These are phyloP conservation scores for Clarireedia homoeocarpa DNA, from an alignment of 2,329 filamentous ascomycete genomes.

Conservation along the genomic window DNA sequence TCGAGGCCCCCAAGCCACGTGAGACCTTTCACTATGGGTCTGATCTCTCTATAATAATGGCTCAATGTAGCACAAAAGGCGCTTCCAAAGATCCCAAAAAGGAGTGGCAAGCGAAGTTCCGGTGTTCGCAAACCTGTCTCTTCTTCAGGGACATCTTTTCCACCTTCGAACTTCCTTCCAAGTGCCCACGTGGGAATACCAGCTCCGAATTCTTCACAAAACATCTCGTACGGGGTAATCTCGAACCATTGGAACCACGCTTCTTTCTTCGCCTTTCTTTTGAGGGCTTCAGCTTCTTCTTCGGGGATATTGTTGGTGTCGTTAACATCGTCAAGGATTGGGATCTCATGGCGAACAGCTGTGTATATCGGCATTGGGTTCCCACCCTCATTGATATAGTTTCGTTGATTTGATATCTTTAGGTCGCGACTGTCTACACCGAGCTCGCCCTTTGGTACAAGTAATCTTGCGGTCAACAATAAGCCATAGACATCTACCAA, in stretches of 20 bases:
- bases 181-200: conserved; percentile 94
- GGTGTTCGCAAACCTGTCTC: conserved; percentile 66
- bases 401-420: conserved; percentile 81
- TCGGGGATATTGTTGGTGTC: conserved; percentile 31
- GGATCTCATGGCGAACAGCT: conserved; percentile 91
- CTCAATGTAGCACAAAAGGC: conserved; percentile 93
- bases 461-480: conserved; percentile 71
- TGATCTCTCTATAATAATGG: conserved; percentile 91
- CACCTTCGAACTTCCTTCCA: conserved; percentile 72
- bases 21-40: conserved; percentile 70
- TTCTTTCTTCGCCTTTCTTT: conserved; percentile 50
- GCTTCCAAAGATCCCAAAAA: conserved; percentile 93
- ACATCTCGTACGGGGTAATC: conserved; percentile 89
- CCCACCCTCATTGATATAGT: conserved; percentile 67
- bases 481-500: conserved; percentile 91
- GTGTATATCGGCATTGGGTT: conserved; percentile 93
- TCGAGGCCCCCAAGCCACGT: conserved; percentile 72
- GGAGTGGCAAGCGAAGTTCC: conserved; percentile 72
- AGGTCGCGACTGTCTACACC: conserved; percentile 70
- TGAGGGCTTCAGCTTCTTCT: conserved; percentile 39
- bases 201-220: conserved; percentile 83
- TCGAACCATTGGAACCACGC: conserved; percentile 99
- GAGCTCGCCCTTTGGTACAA: conserved; percentile 81
- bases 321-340: conserved; percentile 44
- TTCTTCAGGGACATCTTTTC: conserved; percentile 56